A percentile compares a stretch with the other conserved stretches of the same genome.
Evolutionary conservation across 106 monocot species (phyloP).

Genomic region (Cymbidium sinense): DNA sequence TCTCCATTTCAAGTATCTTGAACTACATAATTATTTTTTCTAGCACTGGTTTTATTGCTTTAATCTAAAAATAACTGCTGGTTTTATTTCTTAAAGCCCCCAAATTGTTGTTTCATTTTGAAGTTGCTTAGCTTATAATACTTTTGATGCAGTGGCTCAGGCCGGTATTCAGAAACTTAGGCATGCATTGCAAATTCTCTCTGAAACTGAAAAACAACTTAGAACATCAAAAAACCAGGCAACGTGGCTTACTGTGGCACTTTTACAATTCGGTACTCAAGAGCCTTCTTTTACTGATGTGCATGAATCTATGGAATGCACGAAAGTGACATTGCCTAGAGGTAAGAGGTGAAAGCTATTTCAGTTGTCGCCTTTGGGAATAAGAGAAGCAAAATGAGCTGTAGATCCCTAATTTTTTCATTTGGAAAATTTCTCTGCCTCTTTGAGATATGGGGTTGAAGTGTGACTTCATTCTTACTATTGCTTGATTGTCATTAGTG

Average conservation of each 20-base stretch:
- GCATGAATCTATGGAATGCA: constrained; percentile 25
- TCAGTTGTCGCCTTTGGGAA: not conserved
- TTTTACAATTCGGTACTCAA: constrained; percentile 64
- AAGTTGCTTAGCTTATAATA: not conserved
- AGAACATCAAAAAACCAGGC: constrained; percentile 93
- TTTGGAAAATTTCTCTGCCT: not conserved
- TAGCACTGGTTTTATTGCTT: not conserved
- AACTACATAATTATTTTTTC: not conserved
- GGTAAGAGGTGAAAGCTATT: constrained; percentile 33
- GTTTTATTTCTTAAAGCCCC: not conserved
- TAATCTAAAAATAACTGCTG: not conserved
- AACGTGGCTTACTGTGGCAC: constrained; percentile 99
- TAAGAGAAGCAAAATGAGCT: not conserved
- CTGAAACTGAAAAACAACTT: constrained; percentile 94
- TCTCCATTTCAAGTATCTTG: not conserved
- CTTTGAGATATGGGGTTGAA: not conserved
- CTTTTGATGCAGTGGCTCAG: constrained; percentile 44
- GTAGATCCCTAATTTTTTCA: not conserved
- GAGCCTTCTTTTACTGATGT: constrained; percentile 39
- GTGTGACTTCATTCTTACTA: not conserved
- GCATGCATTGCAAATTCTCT: constrained; percentile 77
- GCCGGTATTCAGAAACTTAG: constrained; percentile 56
- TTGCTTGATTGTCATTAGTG: not conserved
- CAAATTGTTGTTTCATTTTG: not conserved
- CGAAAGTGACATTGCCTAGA: constrained; percentile 29